Percentiles rank a stretch among this genome's conserved stretches.
These are phyloP conservation scores for Coriaria nepalensis DNA, from an alignment of 306 rosid species.

Conservation along the genomic window DNA sequence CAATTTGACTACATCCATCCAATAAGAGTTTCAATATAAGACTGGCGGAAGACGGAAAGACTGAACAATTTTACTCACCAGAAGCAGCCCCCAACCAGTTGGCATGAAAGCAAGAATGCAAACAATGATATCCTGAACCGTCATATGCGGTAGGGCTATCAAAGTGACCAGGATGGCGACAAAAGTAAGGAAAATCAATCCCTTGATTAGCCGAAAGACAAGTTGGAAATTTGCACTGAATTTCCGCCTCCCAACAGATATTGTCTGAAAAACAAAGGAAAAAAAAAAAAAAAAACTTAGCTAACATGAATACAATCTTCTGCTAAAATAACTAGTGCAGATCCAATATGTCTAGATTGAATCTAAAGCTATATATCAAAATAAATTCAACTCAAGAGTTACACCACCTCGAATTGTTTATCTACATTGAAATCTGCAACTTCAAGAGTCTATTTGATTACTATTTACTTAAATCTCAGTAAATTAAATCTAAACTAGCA, in stretches of 20 bases:
- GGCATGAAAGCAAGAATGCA: constrained; percentile 99
- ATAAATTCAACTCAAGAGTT: too few species aligned
- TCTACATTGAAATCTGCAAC: too few species aligned
- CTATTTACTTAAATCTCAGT: too few species aligned
- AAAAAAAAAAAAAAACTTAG: constrained; percentile 1
- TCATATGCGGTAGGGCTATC: constrained; percentile 84
- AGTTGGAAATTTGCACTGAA: constrained; percentile 92
- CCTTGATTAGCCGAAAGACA: constrained; percentile 84
- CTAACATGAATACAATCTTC: not conserved
- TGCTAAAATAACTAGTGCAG: too few species aligned
- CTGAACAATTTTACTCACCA: constrained; percentile 33
- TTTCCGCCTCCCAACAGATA: constrained; percentile 79
- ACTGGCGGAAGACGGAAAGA: not conserved
- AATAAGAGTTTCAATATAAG: too few species aligned
- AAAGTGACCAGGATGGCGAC: constrained; percentile 57
- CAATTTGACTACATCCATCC: too few species aligned
- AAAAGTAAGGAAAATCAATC: constrained; percentile 75
- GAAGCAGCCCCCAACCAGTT: constrained; percentile 95
- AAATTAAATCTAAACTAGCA: too few species aligned
- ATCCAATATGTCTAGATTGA: too few species aligned
- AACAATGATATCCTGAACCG: constrained; percentile 74
- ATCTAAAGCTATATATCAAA: too few species aligned
- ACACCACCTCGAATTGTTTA: too few species aligned
- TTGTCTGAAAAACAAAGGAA: constrained; percentile 34
- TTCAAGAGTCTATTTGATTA: too few species aligned